A percentile compares a stretch with the other conserved stretches of the same genome.
phyloP scores from a whole-genome alignment of 164 flowering plant genomes.

The Chloranthus sessilifolius region DNA sequence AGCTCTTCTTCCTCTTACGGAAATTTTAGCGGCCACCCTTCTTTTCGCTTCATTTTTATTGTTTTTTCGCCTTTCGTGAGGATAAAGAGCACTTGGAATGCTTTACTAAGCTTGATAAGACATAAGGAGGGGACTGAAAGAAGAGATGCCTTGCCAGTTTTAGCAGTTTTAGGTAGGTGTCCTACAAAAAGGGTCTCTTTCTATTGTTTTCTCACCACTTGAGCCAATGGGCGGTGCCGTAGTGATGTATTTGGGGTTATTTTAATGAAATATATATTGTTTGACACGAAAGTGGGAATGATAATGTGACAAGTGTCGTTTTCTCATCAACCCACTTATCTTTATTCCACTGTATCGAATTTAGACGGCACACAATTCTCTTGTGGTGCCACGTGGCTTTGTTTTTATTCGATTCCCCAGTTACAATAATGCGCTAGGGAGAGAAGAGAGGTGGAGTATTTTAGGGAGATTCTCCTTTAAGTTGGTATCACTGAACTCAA shows the following conservation, averaged over 20 bases:
- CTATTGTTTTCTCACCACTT: not conserved
- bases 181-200: constrained; percentile 1
- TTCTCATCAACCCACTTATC: constrained; percentile 4
- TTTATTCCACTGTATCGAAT: constrained; percentile 6
- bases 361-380: not conserved
- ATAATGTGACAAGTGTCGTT: constrained; percentile 13
- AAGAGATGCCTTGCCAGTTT: constrained; percentile 10
- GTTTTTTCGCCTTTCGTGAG: too few species aligned
- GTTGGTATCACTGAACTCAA: too few species aligned
- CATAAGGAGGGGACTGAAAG: not conserved
- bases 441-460: too few species aligned
- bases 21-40: too few species aligned
- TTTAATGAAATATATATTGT: too few species aligned
- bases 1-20: too few species aligned
- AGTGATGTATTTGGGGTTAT: too few species aligned
- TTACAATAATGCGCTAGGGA: constrained; percentile 2
- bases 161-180: constrained; percentile 4
- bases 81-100: too few species aligned
- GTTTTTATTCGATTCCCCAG: constrained; percentile 10
- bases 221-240: too few species aligned
- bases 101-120: not conserved
- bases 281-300: constrained; percentile 10
- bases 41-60: too few species aligned
- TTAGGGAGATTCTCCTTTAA: too few species aligned
- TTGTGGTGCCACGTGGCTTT: constrained; percentile 9